These are phyloP conservation scores for Allium cepa DNA, from an alignment of 106 monocot species.

Conservation along the genomic window DNA sequence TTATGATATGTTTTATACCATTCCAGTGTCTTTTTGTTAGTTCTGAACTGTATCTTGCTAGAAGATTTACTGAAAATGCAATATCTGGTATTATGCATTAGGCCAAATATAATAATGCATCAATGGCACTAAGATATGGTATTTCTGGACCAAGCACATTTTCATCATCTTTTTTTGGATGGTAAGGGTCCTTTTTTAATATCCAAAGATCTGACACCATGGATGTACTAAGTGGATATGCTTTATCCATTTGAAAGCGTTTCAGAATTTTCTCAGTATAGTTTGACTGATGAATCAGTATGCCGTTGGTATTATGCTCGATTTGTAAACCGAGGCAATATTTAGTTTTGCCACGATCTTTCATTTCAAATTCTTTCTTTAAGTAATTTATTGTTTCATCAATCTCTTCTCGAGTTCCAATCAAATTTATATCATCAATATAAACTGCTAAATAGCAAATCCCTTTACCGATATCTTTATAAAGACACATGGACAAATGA, in stretches of 20 bases:
- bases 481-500: no score
- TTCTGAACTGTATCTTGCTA: background rate
- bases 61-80: background rate
- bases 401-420: no score
- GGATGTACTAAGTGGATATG: background rate
- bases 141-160: background rate
- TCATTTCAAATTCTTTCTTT: no score
- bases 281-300: no score
- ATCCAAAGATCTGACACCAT: conserved; percentile 3
- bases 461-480: no score
- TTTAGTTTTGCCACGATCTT: no score
- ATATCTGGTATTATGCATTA: background rate
- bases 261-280: no score
- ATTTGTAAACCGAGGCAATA: no score
- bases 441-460: no score
- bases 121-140: conserved; percentile 3
- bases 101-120: background rate
- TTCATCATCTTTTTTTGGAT: background rate
- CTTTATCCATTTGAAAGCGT: conserved; percentile 1
- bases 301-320: no score
- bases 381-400: no score
- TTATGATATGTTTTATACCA: background rate
- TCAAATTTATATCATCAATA: no score
- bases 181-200: background rate
- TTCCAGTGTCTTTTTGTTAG: background rate